phyloP scores from a whole-genome alignment of 78 protist species.

The Dictyostelium citrinum region DNA sequence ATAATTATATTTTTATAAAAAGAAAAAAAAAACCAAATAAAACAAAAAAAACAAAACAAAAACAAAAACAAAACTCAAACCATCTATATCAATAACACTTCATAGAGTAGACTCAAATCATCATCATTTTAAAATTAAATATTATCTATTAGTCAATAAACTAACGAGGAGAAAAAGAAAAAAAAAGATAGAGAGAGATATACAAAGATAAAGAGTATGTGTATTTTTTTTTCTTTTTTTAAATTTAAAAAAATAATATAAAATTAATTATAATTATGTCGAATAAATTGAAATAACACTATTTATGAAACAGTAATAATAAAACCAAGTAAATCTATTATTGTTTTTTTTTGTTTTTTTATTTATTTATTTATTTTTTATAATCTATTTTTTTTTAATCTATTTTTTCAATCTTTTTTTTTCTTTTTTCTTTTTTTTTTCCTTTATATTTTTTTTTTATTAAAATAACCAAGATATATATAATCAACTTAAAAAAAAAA shows the following conservation, averaged over 20 bases:
- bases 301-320: neutral
- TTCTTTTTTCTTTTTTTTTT: no score
- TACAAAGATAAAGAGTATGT: neutral
- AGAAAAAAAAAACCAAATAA: no score
- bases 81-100: neutral
- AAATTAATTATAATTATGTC: neutral
- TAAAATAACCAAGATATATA: neutral
- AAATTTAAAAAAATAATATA: no score
- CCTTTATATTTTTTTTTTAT: no score
- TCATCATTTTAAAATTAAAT: neutral
- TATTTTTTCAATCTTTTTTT: neutral
- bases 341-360: no score
- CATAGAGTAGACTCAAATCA: neutral
- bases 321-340: no score
- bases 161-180: neutral
- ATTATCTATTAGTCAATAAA: neutral
- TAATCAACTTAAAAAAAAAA: neutral
- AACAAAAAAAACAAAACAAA: no score
- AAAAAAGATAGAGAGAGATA: no score
- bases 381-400: neutral
- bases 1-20: no score
- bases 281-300: neutral
- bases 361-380: no score
- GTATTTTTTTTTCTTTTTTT: neutral
- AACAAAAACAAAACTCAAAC: neutral